phyloP scores from a whole-genome alignment of 2,329 filamentous ascomycete genomes.

The Diplodia sapinea region DNA sequence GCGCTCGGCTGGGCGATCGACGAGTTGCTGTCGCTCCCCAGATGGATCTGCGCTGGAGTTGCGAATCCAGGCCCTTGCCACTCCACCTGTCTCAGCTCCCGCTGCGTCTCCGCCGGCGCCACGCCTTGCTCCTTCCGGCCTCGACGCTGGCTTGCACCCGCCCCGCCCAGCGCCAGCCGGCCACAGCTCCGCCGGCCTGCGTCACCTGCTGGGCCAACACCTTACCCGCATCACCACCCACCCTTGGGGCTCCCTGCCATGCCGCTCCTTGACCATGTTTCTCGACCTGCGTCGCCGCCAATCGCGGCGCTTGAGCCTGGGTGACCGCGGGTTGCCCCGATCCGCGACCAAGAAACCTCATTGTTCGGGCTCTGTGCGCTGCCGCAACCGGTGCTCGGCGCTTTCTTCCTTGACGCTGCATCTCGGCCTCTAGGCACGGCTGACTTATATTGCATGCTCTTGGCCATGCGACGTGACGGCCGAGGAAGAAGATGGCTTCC shows the following conservation, averaged over 20 bases:
- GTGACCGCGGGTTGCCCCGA: background rate
- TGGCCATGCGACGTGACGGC: no score
- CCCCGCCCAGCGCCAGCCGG: background rate
- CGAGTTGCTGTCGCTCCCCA: background rate
- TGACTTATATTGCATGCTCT: no score
- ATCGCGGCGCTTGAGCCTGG: background rate
- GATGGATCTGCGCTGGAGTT: slow-evolving; percentile 20
- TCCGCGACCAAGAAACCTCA: background rate
- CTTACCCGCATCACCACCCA: no score
- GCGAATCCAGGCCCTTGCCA: slow-evolving; percentile 23
- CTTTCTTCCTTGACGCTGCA: background rate
- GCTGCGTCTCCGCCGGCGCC: background rate
- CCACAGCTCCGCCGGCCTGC: background rate
- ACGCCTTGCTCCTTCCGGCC: background rate
- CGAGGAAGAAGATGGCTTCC: no score
- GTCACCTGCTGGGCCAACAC: no score
- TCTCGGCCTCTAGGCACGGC: background rate
- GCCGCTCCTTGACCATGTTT: background rate
- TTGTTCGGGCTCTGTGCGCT: background rate
- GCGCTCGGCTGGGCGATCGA: slow-evolving; percentile 5
- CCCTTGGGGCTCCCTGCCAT: background rate
- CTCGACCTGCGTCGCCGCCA: background rate
- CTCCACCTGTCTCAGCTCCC: background rate
- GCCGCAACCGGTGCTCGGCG: background rate
- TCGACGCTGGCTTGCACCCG: background rate